Base-by-base conservation (phyloP, 2,329 filamentous ascomycete genomes). In the Talaromyces sp. region DNA sequence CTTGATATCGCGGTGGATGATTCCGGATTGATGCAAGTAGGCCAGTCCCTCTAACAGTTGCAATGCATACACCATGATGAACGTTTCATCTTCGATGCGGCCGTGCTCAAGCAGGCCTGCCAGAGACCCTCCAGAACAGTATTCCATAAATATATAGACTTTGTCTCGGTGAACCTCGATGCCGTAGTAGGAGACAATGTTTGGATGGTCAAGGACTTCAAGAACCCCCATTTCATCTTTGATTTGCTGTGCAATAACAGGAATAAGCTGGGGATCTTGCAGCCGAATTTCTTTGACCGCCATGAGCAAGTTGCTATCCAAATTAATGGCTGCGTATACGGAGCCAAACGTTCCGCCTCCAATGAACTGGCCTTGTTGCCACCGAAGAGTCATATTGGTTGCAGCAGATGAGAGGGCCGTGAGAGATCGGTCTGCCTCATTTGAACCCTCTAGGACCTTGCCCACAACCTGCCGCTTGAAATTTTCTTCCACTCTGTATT, bases 101-200 rank as follows among this genome's bases (percentile, higher is more conserved):
- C 94, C 94, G 70, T 99, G 93, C 74, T 99, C 94, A 48, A 99
- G 81, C 57, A 99, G 79, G 56, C 85, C 89, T 48, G 94, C 92
- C 54, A 99, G 81, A 17, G 93, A 97, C 21, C 94, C 94, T 56
- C 94, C 93, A 4, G 92, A 95, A 75, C 94, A 99, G 76, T 96
- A 97, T 75, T 99, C 94, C 94, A 99, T 99, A 74, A 99, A 99
- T 66, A 99, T 97, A 76, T 97, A 99, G n/a, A 99, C 94, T 72
- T 96, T 94, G 80, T 99, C 94, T 64, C 94, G 86, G 76, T 99
- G 94, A 2, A 97, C 94, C 75, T 99, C 94, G 69, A 99, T 97
- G 61, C 94, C 94, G 71, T 94, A 94, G 76, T 99, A 99, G 10
- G 92, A 93, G 24, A 99, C 95, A 63, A 99, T 91, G 72, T 99